These are phyloP conservation scores for Neoascochyta sp. DNA, from an alignment of 2,329 filamentous ascomycete genomes.

Conservation along the genomic window DNA sequence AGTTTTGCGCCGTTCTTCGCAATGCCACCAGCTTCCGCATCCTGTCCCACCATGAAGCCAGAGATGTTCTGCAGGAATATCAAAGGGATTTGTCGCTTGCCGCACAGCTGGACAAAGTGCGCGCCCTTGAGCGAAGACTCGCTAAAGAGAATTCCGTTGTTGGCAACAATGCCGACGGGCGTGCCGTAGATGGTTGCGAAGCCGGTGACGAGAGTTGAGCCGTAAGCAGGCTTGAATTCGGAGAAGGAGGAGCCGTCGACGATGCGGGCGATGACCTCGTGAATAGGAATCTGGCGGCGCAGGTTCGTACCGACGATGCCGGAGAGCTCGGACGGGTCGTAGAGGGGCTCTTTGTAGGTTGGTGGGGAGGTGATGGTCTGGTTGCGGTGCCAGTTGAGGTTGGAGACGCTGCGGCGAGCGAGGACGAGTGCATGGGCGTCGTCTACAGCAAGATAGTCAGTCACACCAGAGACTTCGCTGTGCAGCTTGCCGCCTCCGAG, in stretches of 20 bases:
- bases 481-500: slow-evolving; percentile 88
- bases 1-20: slow-evolving; percentile 98
- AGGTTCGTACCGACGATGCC: slow-evolving; percentile 91
- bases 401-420: slow-evolving; percentile 75
- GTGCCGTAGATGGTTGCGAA: slow-evolving; percentile 89
- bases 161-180: slow-evolving; percentile 87
- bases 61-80: slow-evolving; percentile 96
- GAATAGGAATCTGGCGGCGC: slow-evolving; percentile 76
- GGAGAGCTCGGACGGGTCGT: slow-evolving; percentile 73
- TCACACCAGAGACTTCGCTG: slow-evolving; percentile 85
- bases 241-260: slow-evolving; percentile 87
- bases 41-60: slow-evolving; percentile 95
- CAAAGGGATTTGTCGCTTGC: slow-evolving; percentile 82
- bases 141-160: slow-evolving; percentile 93
- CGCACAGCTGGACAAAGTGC: slow-evolving; percentile 94
- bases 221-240: slow-evolving; percentile 93
- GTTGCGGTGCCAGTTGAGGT: slow-evolving; percentile 79
- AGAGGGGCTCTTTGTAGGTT: slow-evolving; percentile 69
- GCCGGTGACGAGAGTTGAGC: slow-evolving; percentile 79
- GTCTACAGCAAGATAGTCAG: slow-evolving; percentile 91
- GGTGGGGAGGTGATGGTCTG: slow-evolving; percentile 30
- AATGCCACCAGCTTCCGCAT: slow-evolving; percentile 90
- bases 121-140: slow-evolving; percentile 87
- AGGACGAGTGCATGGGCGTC: slow-evolving; percentile 88
- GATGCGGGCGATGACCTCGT: slow-evolving; percentile 87